Evolutionary conservation across 768 basidiomycete species (phyloP).

Genomic region (Galerina marginata): DNA sequence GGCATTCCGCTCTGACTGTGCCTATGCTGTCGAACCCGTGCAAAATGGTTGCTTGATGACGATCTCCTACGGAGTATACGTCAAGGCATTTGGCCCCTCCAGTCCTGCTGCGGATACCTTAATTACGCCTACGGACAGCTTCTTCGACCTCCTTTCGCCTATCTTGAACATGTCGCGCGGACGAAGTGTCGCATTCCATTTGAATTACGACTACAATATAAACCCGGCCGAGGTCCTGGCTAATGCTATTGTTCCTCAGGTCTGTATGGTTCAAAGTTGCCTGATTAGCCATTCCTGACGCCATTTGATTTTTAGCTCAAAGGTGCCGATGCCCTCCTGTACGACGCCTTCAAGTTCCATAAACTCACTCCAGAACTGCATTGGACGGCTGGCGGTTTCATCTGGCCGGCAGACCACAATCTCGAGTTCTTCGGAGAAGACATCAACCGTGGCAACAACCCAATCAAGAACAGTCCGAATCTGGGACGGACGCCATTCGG

Average conservation of each 20-base stretch:
- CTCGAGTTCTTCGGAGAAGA: slow-evolving; percentile 65
- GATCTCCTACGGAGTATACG: slow-evolving; percentile 73
- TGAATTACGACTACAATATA: slow-evolving; percentile 69
- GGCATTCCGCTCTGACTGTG: slow-evolving; percentile 75
- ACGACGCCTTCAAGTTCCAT: slow-evolving; percentile 78
- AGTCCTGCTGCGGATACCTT: slow-evolving; percentile 61
- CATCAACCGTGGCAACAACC: slow-evolving; percentile 24
- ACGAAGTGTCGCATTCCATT: slow-evolving; percentile 72
- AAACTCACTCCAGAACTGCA: slow-evolving; percentile 77
- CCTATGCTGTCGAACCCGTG: slow-evolving; percentile 75
- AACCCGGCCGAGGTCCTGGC: slow-evolving; percentile 74
- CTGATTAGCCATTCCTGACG: not conserved
- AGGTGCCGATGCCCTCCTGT: slow-evolving; percentile 76
- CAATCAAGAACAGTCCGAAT: slow-evolving; percentile 38
- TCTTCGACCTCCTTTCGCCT: slow-evolving; percentile 74
- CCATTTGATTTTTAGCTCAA: slow-evolving; percentile 55
- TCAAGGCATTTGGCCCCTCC: slow-evolving; percentile 68
- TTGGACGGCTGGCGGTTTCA: slow-evolving; percentile 83
- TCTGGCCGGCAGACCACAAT: slow-evolving; percentile 77
- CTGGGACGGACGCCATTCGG: slow-evolving; percentile 41
- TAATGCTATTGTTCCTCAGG: slow-evolving; percentile 71
- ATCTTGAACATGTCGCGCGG: slow-evolving; percentile 76
- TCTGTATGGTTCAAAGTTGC: slow-evolving; percentile 40
- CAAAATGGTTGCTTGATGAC: slow-evolving; percentile 72
- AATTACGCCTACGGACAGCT: slow-evolving; percentile 73